These are phyloP conservation scores for Plasmopara halstedii DNA, from an alignment of 352 stramenopile genomes.

Conservation along the genomic window DNA sequence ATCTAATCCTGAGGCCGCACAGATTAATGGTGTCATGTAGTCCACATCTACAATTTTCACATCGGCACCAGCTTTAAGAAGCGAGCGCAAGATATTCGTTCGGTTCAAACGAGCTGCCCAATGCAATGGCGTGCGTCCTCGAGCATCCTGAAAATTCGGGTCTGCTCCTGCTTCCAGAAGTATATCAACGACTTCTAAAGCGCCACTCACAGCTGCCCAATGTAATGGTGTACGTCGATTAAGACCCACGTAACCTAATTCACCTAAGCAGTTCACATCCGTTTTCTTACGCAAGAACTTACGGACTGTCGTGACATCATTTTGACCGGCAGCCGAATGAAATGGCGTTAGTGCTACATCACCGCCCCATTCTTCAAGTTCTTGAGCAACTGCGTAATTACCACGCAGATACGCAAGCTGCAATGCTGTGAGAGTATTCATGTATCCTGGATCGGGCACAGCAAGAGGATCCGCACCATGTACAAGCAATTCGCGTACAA, in stretches of 20 bases:
- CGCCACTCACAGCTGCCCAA: constrained; percentile 68
- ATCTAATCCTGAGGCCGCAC: constrained; percentile 38
- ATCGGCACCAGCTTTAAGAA: constrained; percentile 38
- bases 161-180: constrained; percentile 61
- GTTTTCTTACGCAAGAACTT: constrained; percentile 57
- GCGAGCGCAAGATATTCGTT: constrained; percentile 35
- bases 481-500: constrained; percentile 57
- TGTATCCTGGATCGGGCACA: constrained; percentile 65
- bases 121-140: constrained; percentile 62
- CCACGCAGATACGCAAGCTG: constrained; percentile 70
- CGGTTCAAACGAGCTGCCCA: constrained; percentile 67
- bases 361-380: constrained; percentile 71
- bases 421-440: constrained; percentile 75
- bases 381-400: constrained; percentile 68
- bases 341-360: constrained; percentile 78
- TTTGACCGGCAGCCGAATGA: constrained; percentile 50
- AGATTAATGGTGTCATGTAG: constrained; percentile 63
- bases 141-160: constrained; percentile 68
- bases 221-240: constrained; percentile 74
- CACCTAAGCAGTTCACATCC: constrained; percentile 59
- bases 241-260: constrained; percentile 73
- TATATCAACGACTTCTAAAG: constrained; percentile 45
- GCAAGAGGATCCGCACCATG: constrained; percentile 55
- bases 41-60: constrained; percentile 46
- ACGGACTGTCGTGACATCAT: constrained; percentile 46